These are phyloP conservation scores for Nicotiana tabacum DNA, from an alignment of 257 asterid genomes.

Conservation along the genomic window DNA sequence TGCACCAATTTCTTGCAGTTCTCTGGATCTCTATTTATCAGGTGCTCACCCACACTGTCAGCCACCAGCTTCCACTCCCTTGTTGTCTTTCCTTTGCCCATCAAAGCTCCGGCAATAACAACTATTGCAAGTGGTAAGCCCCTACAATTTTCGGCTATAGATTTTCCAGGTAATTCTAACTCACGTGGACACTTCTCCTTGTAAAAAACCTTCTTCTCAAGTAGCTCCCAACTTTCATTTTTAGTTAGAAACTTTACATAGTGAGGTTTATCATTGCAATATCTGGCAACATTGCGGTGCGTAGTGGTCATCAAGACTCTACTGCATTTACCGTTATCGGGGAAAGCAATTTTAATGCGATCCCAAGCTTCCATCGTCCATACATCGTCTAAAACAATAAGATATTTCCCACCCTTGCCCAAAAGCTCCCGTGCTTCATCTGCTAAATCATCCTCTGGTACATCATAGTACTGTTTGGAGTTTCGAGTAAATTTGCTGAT, in stretches of 20 bases:
- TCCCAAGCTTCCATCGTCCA: constrained; percentile 7
- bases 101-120: constrained; percentile 48
- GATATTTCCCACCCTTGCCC: background rate
- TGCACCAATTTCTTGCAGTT: constrained; percentile 37
- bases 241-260: constrained; percentile 24
- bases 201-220: constrained; percentile 37
- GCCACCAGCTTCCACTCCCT: constrained; percentile 44
- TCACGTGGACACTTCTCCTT: constrained; percentile 39
- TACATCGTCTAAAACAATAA: constrained; percentile 13
- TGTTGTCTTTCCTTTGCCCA: constrained; percentile 27
- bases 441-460: constrained; percentile 5
- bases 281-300: constrained; percentile 25
- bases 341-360: constrained; percentile 33
- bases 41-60: constrained; percentile 30
- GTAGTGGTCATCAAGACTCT: constrained; percentile 49
- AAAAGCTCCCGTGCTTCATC: background rate
- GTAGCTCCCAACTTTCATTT: constrained; percentile 45
- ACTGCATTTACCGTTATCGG: constrained; percentile 37
- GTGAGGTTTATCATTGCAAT: constrained; percentile 31
- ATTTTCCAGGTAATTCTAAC: constrained; percentile 24
- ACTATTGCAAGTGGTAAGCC: constrained; percentile 56
- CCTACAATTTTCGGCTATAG: constrained; percentile 35
- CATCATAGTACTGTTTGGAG: constrained; percentile 16
- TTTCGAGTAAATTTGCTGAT: constrained; percentile 22
- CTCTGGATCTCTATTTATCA: constrained; percentile 28